Conservation (phyloP, 345 rosid species). For the Clausena lansium region DNA sequence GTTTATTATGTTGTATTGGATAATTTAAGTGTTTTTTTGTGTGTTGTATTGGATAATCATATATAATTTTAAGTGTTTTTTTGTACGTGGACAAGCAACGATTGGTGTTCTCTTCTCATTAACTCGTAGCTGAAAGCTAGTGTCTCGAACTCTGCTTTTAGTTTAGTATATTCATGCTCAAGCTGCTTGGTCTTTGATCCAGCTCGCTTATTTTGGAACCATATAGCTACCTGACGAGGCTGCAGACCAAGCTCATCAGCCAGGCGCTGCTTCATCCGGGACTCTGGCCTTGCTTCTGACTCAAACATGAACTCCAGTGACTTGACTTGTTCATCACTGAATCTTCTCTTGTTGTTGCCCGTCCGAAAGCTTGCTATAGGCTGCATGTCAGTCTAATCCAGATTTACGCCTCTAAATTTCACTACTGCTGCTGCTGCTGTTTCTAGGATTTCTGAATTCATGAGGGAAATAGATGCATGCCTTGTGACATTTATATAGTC, state of each 20-base stretch:
- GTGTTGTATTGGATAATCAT: too few species aligned
- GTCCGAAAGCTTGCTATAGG: not conserved
- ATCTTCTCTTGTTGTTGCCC: slow-evolving; percentile 22
- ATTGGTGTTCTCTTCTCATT: slow-evolving; percentile 28
- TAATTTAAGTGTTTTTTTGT: too few species aligned
- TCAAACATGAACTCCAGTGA: slow-evolving; percentile 25
- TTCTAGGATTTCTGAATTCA: not conserved
- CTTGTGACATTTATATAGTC: not conserved
- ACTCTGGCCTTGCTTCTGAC: slow-evolving; percentile 25
- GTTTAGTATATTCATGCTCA: too few species aligned
- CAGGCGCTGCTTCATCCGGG: slow-evolving; percentile 24
- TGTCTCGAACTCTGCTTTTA: too few species aligned
- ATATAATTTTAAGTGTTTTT: too few species aligned
- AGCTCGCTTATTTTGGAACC: slow-evolving; percentile 49
- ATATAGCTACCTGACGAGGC: slow-evolving; percentile 46
- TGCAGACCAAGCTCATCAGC: slow-evolving; percentile 38
- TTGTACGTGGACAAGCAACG: slow-evolving; percentile 27
- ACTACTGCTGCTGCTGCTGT: not conserved
- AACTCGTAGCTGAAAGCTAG: slow-evolving; percentile 30
- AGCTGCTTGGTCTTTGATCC: slow-evolving; percentile 41
- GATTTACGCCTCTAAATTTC: slow-evolving; percentile 8
- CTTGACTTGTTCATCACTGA: slow-evolving; percentile 30
- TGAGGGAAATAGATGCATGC: not conserved
- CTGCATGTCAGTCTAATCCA: not conserved
- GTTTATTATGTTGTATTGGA: too few species aligned